Percentiles rank a stretch among this genome's conserved stretches.
phyloP scores from a whole-genome alignment of 2,329 filamentous ascomycete species.

The Xylaria sp. region DNA sequence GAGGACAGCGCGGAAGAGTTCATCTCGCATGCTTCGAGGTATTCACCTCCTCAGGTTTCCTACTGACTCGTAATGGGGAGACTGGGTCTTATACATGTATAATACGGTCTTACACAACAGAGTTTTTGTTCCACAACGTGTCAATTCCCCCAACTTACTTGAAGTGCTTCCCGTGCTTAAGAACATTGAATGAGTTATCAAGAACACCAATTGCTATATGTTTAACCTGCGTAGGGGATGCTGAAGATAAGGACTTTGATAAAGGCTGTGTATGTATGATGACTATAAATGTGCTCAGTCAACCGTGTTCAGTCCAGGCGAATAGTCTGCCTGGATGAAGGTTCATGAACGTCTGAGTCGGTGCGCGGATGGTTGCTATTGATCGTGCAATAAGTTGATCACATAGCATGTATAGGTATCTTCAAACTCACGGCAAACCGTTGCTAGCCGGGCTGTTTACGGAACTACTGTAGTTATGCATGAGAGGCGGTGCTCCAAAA shows the following conservation, averaged over 20 bases:
- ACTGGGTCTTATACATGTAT: slow-evolving; percentile 30
- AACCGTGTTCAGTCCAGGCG: background rate
- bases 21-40: background rate
- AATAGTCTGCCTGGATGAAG: background rate
- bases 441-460: background rate
- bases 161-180: background rate
- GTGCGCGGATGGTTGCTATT: background rate
- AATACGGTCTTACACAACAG: slow-evolving; percentile 31
- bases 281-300: background rate
- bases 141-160: background rate
- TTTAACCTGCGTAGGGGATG: background rate
- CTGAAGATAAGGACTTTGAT: too few species aligned
- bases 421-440: background rate
- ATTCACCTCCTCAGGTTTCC: slow-evolving; percentile 17
- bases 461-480: background rate
- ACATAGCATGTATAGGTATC: background rate
- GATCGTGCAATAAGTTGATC: background rate
- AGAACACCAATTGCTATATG: background rate
- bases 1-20: background rate
- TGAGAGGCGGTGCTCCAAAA: background rate
- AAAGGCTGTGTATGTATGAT: background rate
- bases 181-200: background rate
- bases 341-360: background rate
- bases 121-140: slow-evolving; percentile 5
- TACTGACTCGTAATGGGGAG: slow-evolving; percentile 2